These are phyloP conservation scores for Phytophthora pluvialis DNA, from an alignment of 352 stramenopile species.

Conservation along the genomic window DNA sequence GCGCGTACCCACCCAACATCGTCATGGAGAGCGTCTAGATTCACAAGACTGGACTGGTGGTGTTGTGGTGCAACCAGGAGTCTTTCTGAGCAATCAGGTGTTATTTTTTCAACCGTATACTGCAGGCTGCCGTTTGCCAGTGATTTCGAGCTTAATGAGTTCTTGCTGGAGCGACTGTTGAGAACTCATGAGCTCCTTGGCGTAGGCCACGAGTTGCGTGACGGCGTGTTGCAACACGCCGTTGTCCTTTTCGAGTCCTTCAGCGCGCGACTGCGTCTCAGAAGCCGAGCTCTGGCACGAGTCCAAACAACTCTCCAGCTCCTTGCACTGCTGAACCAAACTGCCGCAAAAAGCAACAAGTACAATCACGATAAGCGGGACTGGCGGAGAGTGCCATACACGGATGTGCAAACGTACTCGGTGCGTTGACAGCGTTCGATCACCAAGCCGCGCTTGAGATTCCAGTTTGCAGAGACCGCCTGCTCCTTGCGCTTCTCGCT, in stretches of 20 bases:
- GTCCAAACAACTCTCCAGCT: conserved; percentile 59
- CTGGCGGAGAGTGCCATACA: neutral
- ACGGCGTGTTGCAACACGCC: conserved; percentile 52
- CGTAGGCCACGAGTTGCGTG: conserved; percentile 60
- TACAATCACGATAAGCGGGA: neutral
- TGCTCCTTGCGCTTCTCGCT: conserved; percentile 52
- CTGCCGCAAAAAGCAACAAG: conserved; percentile 23
- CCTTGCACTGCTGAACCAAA: conserved; percentile 54
- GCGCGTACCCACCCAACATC: conserved; percentile 57
- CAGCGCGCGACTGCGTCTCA: conserved; percentile 42
- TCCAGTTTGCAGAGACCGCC: conserved; percentile 35
- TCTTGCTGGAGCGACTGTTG: conserved; percentile 56
- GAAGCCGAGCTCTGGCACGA: conserved; percentile 43
- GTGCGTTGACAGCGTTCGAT: conserved; percentile 61
- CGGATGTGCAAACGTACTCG: conserved; percentile 42
- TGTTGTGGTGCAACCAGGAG: neutral
- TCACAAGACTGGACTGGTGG: neutral
- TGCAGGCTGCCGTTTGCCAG: conserved; percentile 37
- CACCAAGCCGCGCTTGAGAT: conserved; percentile 62
- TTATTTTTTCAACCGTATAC: conserved; percentile 51
- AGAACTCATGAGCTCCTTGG: conserved; percentile 49
- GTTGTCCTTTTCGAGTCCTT: conserved; percentile 59
- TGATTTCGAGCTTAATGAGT: conserved; percentile 59
- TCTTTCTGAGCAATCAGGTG: neutral
- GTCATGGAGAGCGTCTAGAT: conserved; percentile 83